Evolutionary conservation across 345 rosid species (phyloP), one percentile per base, ranked within the genome.

Genomic region (Eucalyptus microcorys): DNA sequence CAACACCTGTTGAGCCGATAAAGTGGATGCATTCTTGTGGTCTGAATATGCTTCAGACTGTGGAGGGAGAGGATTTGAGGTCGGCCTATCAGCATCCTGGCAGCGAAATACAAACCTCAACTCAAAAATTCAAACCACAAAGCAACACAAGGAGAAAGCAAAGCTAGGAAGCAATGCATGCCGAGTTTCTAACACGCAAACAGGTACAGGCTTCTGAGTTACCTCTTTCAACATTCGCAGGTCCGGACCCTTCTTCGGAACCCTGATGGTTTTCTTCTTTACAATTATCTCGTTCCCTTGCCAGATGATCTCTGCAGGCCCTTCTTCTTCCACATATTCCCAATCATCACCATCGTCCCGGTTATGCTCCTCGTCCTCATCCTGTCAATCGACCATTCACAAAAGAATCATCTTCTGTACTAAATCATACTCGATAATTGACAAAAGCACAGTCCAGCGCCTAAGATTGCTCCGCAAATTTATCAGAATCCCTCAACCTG

Each of bases 61-160:
- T 14, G 97, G 99, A 88, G 97, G 99, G 89, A 98, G 94, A 91
- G 99, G 99, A 92, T 98, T 98, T 14, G 99, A 97, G 9, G 94
- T 96, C 14, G 99, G 98, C 92, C 97, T 94, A 88, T 94, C 95
- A 86, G 87, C 92, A 91, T 92, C 93, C 99, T 97, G 93, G 53
- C 81, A 90, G 89, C 86, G 89, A 92, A 88, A 17, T 13, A 76
- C 26, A 68, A 22, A 68, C 50, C 52, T 86, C 85, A 26, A 45
- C 66, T 66, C 59, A 80, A 87, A 61, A 81, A 11, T 49, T 43
- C 86, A 85, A 76, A 37, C 45, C 52, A 47, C 84, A 47, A 88
- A 87, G 43, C 37, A 17, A 66, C 88, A 87, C 15, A 21, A 37
- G 45, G 47, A 37, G 27, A 19, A 76, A 76, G 45, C 21, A 76